Percentiles rank a stretch among this genome's conserved stretches.
phyloP scores from a whole-genome alignment of 768 basidiomycete genomes.

The Pleurotus salmoneostramineus region DNA sequence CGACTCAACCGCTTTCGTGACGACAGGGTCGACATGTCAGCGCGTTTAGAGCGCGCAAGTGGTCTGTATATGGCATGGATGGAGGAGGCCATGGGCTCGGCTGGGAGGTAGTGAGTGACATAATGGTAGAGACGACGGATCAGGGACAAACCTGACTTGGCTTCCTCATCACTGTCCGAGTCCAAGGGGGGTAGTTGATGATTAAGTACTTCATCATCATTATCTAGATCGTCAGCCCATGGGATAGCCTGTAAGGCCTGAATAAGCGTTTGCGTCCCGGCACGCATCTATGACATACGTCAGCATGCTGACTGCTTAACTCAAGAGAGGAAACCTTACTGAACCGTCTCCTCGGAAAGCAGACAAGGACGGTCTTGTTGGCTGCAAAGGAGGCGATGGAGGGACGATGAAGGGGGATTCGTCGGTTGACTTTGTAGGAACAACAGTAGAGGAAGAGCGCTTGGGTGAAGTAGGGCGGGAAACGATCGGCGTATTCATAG shows the following conservation, averaged over 20 bases:
- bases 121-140: neutral
- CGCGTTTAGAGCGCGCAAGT: slow-evolving; percentile 59
- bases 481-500: slow-evolving; percentile 26
- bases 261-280: slow-evolving; percentile 85
- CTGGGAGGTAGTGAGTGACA: slow-evolving; percentile 19
- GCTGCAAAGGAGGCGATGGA: slow-evolving; percentile 53
- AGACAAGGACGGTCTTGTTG: slow-evolving; percentile 40
- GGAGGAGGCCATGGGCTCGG: slow-evolving; percentile 66
- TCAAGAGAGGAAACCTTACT: slow-evolving; percentile 35
- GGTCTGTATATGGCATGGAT: slow-evolving; percentile 88
- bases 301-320: slow-evolving; percentile 9
- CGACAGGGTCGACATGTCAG: slow-evolving; percentile 20
- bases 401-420: slow-evolving; percentile 73
- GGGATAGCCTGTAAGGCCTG: slow-evolving; percentile 86
- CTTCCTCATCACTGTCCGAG: slow-evolving; percentile 68
- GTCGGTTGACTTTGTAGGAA: slow-evolving; percentile 24
- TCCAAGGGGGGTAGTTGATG: slow-evolving; percentile 38
- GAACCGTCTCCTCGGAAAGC: slow-evolving; percentile 70
- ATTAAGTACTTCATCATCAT: slow-evolving; percentile 56
- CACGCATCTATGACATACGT: slow-evolving; percentile 60
- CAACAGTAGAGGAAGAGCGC: slow-evolving; percentile 8
- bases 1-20: slow-evolving; percentile 16
- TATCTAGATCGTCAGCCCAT: slow-evolving; percentile 67
- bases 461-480: slow-evolving; percentile 27
- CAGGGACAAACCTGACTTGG: slow-evolving; percentile 27